Base-by-base conservation (phyloP, 768 basidiomycete species). In the Naganishia friedmannii region DNA sequence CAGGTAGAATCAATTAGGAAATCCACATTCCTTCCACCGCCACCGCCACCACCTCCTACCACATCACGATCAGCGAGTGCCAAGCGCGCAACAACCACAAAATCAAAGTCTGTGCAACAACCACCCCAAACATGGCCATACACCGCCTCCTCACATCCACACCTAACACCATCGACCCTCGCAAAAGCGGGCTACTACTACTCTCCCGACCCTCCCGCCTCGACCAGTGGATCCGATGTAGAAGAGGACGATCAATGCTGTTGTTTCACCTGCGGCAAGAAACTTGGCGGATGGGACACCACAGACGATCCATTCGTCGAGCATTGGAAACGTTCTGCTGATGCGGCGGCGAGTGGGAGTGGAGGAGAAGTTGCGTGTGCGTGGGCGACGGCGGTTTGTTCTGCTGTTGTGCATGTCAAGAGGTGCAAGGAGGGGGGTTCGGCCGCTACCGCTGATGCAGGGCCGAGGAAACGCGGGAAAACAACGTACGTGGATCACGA, bases 131-230 rank as follows among this genome's bases (percentile, higher is more conserved):
- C 75, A 39, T 97, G 92, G 91, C 89, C 92, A 0, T 90, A 94
- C 73, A 86, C 89, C 0, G 53, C 80, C 0, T 75, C 82, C 21
- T 90, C 87, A 78, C 75, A 79, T 51, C 80, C 81, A 7, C 81
- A 82, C 63, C 89, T 93, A 55, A 93, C 86, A 63, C 88, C 93
- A 42, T 42, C 0, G 81, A 85, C 66, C 84, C 86, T 98, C 19
- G 89, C 94, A 1, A 87, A 89, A 73, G 94, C 94, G 2, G 94
- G 94, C 10, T 97, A 95, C 83, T 94, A 87, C 84, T 93, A 85
- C 81, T 84, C 84, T 72, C 91, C 91, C 4, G 60, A 63, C 7
- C 8, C 60, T 15, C 28, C 60, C 26, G 26, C 42, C 42, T 42
- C 42, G 15, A 42, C 42, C 15, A 13, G 12, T 12, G 34, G 34